A percentile compares a stretch with the other conserved stretches of the same genome.
Conservation (phyloP, 306 rosid species). For the Mimosa pudica region DNA sequence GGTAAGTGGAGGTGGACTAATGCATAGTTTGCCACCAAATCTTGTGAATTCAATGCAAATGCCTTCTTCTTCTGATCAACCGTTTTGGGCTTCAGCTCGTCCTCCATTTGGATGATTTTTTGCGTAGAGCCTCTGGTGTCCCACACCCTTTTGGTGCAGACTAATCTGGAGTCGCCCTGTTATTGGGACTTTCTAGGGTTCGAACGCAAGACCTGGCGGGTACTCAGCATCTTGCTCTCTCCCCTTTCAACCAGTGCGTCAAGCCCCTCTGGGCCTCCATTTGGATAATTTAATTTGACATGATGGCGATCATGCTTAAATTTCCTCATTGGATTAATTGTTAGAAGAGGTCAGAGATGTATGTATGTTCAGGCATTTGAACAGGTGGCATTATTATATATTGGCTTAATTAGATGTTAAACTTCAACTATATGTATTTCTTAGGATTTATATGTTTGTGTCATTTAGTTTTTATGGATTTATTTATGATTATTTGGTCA, state of each 20-base stretch:
- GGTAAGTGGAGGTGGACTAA: conserved; percentile 53
- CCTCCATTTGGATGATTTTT: conserved; percentile 52
- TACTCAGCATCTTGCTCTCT: too few relatives aligned
- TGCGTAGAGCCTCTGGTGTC: too few relatives aligned
- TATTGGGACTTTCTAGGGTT: too few relatives aligned
- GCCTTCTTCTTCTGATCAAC: conserved; percentile 61
- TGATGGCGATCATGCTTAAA: too few relatives aligned
- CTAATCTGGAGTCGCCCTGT: too few relatives aligned
- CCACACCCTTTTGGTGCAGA: too few relatives aligned
- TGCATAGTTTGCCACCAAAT: conserved; percentile 80
- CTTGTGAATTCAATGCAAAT: conserved; percentile 82
- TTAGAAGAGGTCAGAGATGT: background rate
- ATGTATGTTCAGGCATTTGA: background rate
- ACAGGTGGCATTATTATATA: background rate
- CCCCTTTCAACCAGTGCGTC: too few relatives aligned
- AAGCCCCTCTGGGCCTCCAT: conserved; percentile 76
- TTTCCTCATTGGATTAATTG: too few relatives aligned
- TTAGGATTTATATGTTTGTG: conserved; percentile 10
- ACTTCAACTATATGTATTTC: background rate
- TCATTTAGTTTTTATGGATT: conserved; percentile 19
- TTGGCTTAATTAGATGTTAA: conserved; percentile 7
- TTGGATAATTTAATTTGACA: conserved; percentile 31
- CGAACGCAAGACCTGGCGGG: too few relatives aligned
- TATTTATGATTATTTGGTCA: too few relatives aligned
- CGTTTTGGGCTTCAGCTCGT: conserved; percentile 49